Evolutionary conservation across 1,284 basidiomycete genomes (phyloP).

Genomic region (Boletus coffeatus): DNA sequence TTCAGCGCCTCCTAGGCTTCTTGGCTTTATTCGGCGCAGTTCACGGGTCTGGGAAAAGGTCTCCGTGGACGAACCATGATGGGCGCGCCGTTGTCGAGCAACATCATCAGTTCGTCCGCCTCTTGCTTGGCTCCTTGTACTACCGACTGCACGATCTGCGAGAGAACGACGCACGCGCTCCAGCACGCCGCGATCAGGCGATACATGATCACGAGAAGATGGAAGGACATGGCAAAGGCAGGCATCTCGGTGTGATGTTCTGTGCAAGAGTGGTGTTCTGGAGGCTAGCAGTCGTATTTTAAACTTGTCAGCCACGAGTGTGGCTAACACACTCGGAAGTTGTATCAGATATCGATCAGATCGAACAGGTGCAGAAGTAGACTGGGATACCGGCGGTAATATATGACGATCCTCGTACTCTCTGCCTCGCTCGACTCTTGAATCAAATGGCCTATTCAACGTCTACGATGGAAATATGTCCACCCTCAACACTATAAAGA

Average conservation of each 20-base stretch:
- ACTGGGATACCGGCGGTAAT: no score
- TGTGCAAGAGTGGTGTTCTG: no score
- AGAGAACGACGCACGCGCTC: slow-evolving; percentile 2
- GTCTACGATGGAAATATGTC: no score
- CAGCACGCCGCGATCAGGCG: background rate
- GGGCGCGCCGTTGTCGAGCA: slow-evolving; percentile 9
- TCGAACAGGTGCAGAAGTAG: no score
- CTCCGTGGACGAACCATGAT: slow-evolving; percentile 10
- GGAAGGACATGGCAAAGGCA: slow-evolving; percentile 1
- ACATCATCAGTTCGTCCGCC: slow-evolving; percentile 12
- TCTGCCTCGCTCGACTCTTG: no score
- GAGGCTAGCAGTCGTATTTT: no score
- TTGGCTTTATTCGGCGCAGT: slow-evolving; percentile 4
- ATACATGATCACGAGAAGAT: slow-evolving; percentile 5
- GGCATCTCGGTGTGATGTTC: slow-evolving; percentile 8
- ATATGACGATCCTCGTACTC: no score
- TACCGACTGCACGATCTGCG: slow-evolving; percentile 8
- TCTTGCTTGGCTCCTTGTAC: slow-evolving; percentile 18
- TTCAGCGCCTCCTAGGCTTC: slow-evolving; percentile 4
- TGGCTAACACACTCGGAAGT: no score
- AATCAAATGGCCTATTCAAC: no score
- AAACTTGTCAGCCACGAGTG: no score
- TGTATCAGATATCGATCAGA: no score
- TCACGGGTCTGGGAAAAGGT: background rate
- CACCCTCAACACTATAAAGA: no score